phyloP scores from a whole-genome alignment of 2,329 filamentous ascomycete species.

The Fusarium virguliforme region DNA sequence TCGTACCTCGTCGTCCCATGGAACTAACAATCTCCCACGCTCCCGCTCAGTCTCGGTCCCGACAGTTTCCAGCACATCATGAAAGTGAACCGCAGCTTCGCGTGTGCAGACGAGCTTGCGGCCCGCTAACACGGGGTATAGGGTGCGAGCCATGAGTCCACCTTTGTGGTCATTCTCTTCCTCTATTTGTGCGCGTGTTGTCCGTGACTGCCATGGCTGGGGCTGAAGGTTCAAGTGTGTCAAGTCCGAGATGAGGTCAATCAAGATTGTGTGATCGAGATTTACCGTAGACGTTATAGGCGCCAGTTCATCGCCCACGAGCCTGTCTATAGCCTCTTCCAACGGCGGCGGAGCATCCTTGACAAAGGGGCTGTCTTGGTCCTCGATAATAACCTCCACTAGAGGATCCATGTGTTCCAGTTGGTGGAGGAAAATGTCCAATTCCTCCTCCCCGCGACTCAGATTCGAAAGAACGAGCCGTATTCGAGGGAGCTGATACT shows the following conservation, averaged over 20 bases:
- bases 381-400: slow-evolving; percentile 56
- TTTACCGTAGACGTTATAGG: slow-evolving; percentile 58
- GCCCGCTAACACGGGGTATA: slow-evolving; percentile 57
- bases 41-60: slow-evolving; percentile 58
- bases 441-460: slow-evolving; percentile 45
- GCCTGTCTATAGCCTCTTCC: slow-evolving; percentile 50
- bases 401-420: slow-evolving; percentile 51
- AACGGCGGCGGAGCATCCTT: slow-evolving; percentile 46
- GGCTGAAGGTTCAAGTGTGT: slow-evolving; percentile 56
- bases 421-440: slow-evolving; percentile 56
- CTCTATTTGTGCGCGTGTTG: slow-evolving; percentile 56
- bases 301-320: slow-evolving; percentile 54
- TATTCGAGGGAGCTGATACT: slow-evolving; percentile 58
- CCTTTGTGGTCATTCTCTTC: slow-evolving; percentile 53
- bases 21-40: slow-evolving; percentile 56
- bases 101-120: slow-evolving; percentile 58
- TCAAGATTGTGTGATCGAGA: slow-evolving; percentile 61
- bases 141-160: slow-evolving; percentile 54
- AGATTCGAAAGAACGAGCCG: slow-evolving; percentile 57
- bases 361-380: slow-evolving; percentile 50
- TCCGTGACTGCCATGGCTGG: slow-evolving; percentile 55
- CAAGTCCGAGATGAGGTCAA: slow-evolving; percentile 60
- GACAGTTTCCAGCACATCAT: slow-evolving; percentile 56
- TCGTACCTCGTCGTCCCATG: slow-evolving; percentile 45
- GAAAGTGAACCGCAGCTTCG: slow-evolving; percentile 60